phyloP scores from a whole-genome alignment of 306 rosid species.

The Quercus variabilis region DNA sequence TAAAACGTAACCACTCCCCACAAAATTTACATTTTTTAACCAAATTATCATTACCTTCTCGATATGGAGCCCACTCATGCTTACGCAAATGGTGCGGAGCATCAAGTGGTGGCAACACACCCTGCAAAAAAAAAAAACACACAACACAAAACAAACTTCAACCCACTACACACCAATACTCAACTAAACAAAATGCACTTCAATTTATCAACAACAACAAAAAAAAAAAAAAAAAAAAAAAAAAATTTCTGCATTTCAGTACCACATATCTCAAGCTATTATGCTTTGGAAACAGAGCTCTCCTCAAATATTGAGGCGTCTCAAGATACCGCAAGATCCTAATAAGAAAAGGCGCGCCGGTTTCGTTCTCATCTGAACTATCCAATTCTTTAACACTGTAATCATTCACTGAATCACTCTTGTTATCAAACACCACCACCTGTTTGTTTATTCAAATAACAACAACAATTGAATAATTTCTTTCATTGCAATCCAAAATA shows the following conservation, averaged over 20 bases:
- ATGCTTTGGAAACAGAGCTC: constrained; percentile 84
- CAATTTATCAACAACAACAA: constrained; percentile 11
- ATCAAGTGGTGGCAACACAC: constrained; percentile 94
- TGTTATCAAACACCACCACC: constrained; percentile 87
- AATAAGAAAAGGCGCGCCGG: constrained; percentile 72
- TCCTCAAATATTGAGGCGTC: constrained; percentile 95
- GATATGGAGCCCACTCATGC: constrained; percentile 84
- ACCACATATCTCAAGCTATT: constrained; percentile 87
- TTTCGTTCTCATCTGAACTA: constrained; percentile 64
- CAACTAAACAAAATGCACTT: constrained; percentile 16
- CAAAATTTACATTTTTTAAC: background rate
- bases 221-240: constrained; percentile 16
- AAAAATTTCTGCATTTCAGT: background rate
- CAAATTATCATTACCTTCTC: constrained; percentile 65
- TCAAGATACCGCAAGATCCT: constrained; percentile 82
- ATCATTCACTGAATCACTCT: constrained; percentile 34
- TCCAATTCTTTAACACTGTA: constrained; percentile 6
- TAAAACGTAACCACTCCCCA: background rate
- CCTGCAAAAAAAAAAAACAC: constrained; percentile 40
- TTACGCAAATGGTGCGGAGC: constrained; percentile 98
- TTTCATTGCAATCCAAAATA: no score
- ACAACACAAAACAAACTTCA: constrained; percentile 2
- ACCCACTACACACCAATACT: constrained; percentile 5
- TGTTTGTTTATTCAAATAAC: background rate
- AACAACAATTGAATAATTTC: no score